Percentiles rank a stretch among this genome's conserved stretches.
Evolutionary conservation across 225 moss, liverwort and hornwort species (phyloP).

Genomic region (Marchantia paleacea): DNA sequence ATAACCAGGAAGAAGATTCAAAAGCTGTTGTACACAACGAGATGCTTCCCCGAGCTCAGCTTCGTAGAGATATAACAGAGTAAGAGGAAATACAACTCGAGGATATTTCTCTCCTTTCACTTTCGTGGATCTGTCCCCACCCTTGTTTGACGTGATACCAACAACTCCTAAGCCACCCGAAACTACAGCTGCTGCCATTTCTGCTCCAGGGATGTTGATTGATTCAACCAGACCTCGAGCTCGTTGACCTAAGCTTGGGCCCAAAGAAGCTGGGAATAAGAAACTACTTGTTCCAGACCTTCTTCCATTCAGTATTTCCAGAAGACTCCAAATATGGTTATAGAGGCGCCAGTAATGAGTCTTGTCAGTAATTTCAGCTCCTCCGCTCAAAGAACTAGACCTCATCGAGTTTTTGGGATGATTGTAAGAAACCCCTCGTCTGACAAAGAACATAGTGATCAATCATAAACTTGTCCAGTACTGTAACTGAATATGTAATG

Average conservation of each 20-base stretch:
- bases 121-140: conserved; percentile 60
- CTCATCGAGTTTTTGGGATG: conserved; percentile 37
- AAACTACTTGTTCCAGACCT: conserved; percentile 60
- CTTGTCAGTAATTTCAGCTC: conserved; percentile 31
- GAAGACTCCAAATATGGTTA: conserved; percentile 68
- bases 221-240: conserved; percentile 79
- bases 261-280: conserved; percentile 56
- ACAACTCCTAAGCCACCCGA: conserved; percentile 77
- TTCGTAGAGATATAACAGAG: conserved; percentile 65
- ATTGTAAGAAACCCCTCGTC: conserved; percentile 55
- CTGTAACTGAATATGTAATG: neutral
- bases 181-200: conserved; percentile 83
- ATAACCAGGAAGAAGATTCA: conserved; percentile 70
- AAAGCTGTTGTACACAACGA: conserved; percentile 65
- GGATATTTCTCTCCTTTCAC: conserved; percentile 67
- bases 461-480: neutral
- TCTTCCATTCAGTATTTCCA: conserved; percentile 69
- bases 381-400: conserved; percentile 47
- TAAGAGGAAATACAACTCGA: conserved; percentile 64
- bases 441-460: conserved; percentile 25
- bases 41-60: conserved; percentile 61
- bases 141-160: conserved; percentile 65
- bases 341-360: conserved; percentile 70
- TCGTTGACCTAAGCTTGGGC: conserved; percentile 73
- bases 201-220: conserved; percentile 69